Evolutionary conservation across 2,329 filamentous ascomycete species (phyloP).

Genomic region (Pseudogymnoascus sp.): DNA sequence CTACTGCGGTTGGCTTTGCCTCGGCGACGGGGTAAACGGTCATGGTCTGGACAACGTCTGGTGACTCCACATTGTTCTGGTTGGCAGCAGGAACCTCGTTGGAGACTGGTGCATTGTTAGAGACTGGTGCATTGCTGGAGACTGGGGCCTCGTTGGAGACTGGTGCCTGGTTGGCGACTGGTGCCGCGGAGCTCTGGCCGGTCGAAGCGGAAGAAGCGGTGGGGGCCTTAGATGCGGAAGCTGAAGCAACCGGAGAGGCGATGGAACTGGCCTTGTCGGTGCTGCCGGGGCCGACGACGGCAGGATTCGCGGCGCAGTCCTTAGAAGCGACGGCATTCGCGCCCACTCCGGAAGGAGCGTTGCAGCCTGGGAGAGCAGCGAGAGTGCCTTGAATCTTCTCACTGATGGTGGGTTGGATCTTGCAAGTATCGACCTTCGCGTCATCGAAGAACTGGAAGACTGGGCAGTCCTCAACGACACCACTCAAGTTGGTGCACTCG

Average conservation of each 20-base stretch:
- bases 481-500: slow-evolving; percentile 39
- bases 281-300: not conserved
- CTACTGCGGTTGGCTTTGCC: not conserved
- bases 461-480: slow-evolving; percentile 37
- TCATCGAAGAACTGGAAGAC: slow-evolving; percentile 45
- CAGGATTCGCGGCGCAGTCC: slow-evolving; percentile 29
- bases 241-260: not conserved
- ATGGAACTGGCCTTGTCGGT: not conserved
- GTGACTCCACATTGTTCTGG: not conserved
- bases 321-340: slow-evolving; percentile 33
- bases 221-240: not conserved
- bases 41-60: not conserved
- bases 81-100: not conserved
- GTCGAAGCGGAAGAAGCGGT: not conserved
- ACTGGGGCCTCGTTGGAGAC: not conserved
- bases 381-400: slow-evolving; percentile 40
- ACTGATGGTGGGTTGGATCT: slow-evolving; percentile 37
- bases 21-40: not conserved
- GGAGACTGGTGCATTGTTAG: not conserved
- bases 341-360: slow-evolving; percentile 42
- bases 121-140: not conserved
- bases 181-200: not conserved
- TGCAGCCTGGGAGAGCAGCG: slow-evolving; percentile 47
- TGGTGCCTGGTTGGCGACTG: not conserved
- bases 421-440: slow-evolving; percentile 45